Evolutionary conservation across 257 asterid species (phyloP), one percentile per base, ranked within the genome.

Genomic region (Nicotiana obtusifolia): DNA sequence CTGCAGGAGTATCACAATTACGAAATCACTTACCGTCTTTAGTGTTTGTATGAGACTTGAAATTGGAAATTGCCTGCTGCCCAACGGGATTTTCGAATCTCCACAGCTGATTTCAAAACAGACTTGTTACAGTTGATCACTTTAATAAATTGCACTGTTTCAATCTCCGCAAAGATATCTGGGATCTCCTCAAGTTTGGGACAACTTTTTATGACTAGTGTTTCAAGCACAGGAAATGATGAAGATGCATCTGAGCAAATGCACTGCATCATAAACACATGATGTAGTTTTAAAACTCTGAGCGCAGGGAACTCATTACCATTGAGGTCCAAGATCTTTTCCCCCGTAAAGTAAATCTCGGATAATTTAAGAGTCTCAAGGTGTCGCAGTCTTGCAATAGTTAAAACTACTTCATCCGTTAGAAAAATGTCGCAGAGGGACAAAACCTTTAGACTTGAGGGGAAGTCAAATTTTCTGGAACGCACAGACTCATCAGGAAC

Each of bases 81-180:
- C 4, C 1, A 1, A 4, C 37, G 6, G 37, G 1, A 33, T 4
- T 5, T 7, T 33, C 5, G 37, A 33, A 61, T 61, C 3, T 1
- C 1, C 67, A 10, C 0, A 8, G 67, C 33, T 61, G 67, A 61
- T 20, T 22, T 4, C 7, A 15, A 30, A 61, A 61, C 67, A 2
- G 67, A 61, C 7, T 22, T 6, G 3, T 17, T 22, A 22, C 33
- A 61, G 17, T 61, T 15, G 17, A 24, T 61, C 30, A 61, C 67
- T 61, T 61, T 3, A 3, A 61, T 10, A 30, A 5, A 61, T 24
- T 4, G 0, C 67, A 61, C 4, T 22, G 33, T 1, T 10, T 2
- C 24, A 35, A 2, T n/a, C 0, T n/a, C 19, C 1, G 0, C 1
- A 33, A 35, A n/a, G 19, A 0, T 2, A 4, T 1, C 0, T 0